These are phyloP conservation scores for Penicillium decumbens DNA, from an alignment of 2,329 filamentous ascomycete species.

Conservation along the genomic window DNA sequence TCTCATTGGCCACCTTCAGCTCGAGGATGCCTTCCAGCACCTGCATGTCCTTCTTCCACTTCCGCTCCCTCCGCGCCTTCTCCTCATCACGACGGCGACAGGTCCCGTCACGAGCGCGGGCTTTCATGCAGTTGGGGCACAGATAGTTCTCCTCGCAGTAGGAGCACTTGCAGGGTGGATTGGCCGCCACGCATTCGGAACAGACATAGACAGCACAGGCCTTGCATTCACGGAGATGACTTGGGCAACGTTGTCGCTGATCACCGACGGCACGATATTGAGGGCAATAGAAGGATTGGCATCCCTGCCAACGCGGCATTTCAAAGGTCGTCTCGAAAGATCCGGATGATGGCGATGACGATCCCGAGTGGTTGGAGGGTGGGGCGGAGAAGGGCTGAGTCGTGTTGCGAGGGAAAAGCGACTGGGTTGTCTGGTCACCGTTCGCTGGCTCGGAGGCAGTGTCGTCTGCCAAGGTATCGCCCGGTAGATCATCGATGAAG, in stretches of 20 bases:
- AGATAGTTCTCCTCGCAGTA: conserved; percentile 43
- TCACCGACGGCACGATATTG: conserved; percentile 42
- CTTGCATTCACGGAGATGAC: conserved; percentile 43
- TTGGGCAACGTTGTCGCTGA: conserved; percentile 44
- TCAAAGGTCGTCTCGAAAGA: conserved; percentile 38
- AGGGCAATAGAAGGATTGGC: conserved; percentile 48
- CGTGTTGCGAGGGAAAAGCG: conserved; percentile 25
- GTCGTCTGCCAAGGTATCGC: conserved; percentile 25
- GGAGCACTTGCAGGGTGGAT: conserved; percentile 44
- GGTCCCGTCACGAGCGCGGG: conserved; percentile 37
- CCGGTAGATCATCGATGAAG: conserved; percentile 32
- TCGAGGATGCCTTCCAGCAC: conserved; percentile 39
- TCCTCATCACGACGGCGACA: conserved; percentile 40
- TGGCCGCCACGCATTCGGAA: conserved; percentile 39
- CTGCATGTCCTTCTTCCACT: conserved; percentile 41
- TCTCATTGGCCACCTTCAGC: conserved; percentile 41
- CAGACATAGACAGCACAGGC: conserved; percentile 46
- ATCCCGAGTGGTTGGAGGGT: conserved; percentile 39
- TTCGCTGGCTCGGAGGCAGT: conserved; percentile 19
- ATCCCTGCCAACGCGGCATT: conserved; percentile 43
- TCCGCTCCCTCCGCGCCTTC: conserved; percentile 35
- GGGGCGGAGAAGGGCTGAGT: conserved; percentile 38
- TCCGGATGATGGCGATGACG: conserved; percentile 38
- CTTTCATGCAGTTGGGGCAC: conserved; percentile 42
- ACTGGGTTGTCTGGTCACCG: conserved; percentile 17